A percentile compares a stretch with the other conserved stretches of the same genome.
These are phyloP conservation scores for Acacia concinna DNA, from an alignment of 331 rosid genomes.

Conservation along the genomic window DNA sequence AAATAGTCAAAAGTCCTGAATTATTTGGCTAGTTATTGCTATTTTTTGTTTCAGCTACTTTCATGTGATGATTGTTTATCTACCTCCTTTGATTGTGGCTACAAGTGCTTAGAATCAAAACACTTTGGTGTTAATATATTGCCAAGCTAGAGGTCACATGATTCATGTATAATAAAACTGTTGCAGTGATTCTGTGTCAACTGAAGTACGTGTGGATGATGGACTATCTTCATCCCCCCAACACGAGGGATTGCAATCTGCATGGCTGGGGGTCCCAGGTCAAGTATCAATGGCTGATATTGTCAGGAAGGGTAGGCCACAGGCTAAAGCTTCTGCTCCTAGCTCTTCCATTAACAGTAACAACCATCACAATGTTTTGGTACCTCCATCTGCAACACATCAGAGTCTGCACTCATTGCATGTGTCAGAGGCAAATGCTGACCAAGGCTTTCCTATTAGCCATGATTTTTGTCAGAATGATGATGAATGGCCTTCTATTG, in stretches of 20 bases:
- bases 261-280: constrained; percentile 79
- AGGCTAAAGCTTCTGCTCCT: constrained; percentile 50
- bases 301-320: constrained; percentile 97
- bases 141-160: neutral
- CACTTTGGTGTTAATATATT: neutral
- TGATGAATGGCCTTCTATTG: constrained; percentile 92
- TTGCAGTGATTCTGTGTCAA: constrained; percentile 66
- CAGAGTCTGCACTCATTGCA: constrained; percentile 51
- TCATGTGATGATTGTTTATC: neutral
- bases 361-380: constrained; percentile 45
- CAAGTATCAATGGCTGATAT: constrained; percentile 98
- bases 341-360: constrained; percentile 54
- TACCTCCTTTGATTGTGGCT: neutral
- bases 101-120: neutral
- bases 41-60: neutral
- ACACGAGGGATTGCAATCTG: constrained; percentile 71
- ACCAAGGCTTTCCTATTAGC: constrained; percentile 39
- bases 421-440: constrained; percentile 47
- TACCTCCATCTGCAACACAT: constrained; percentile 47
- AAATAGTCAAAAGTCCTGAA: neutral
- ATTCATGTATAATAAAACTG: constrained; percentile 31
- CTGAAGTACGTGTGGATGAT: constrained; percentile 48
- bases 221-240: constrained; percentile 62
- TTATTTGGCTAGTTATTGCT: neutral
- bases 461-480: constrained; percentile 44